Percentiles rank a stretch among this genome's conserved stretches.
These are phyloP conservation scores for Lecanoromycetidae sp. DNA, from an alignment of 2,329 filamentous ascomycete genomes.

Conservation along the genomic window DNA sequence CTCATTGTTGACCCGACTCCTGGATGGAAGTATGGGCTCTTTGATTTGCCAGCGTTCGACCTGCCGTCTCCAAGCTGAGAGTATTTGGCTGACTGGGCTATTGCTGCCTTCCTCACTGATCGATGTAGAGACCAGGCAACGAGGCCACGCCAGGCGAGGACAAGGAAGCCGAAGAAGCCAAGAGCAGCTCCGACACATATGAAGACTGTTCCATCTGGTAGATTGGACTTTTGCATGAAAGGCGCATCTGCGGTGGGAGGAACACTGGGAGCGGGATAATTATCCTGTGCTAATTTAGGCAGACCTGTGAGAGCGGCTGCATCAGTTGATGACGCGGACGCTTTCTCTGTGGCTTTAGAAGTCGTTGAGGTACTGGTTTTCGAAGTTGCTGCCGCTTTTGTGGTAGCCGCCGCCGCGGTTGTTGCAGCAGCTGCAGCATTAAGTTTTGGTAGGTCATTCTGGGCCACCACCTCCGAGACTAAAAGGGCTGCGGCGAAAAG, in stretches of 20 bases:
- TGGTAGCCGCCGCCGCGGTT: slow-evolving; percentile 14
- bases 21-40: slow-evolving; percentile 20
- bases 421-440: slow-evolving; percentile 8
- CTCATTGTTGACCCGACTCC: slow-evolving; percentile 36
- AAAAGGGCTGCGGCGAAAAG: slow-evolving; percentile 24
- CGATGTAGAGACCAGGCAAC: slow-evolving; percentile 86
- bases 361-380: neutral
- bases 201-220: slow-evolving; percentile 90
- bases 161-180: slow-evolving; percentile 66
- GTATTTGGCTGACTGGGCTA: slow-evolving; percentile 48
- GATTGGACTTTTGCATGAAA: slow-evolving; percentile 75
- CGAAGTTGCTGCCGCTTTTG: slow-evolving; percentile 11
- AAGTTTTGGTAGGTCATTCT: slow-evolving; percentile 24
- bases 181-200: slow-evolving; percentile 85
- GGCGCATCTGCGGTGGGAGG: slow-evolving; percentile 76
- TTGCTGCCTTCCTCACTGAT: slow-evolving; percentile 75
- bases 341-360: too few species aligned
- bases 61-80: slow-evolving; percentile 25
- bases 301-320: slow-evolving; percentile 23
- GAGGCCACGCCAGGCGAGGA: slow-evolving; percentile 77
- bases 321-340: slow-evolving; percentile 5
- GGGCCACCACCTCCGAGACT: slow-evolving; percentile 25
- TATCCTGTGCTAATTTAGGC: slow-evolving; percentile 45
- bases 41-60: slow-evolving; percentile 23
- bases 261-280: slow-evolving; percentile 61